A percentile compares a stretch with the other conserved stretches of the same genome.
Conservation (phyloP, 75 land plant genomes). For the Cryptomeria japonica region DNA sequence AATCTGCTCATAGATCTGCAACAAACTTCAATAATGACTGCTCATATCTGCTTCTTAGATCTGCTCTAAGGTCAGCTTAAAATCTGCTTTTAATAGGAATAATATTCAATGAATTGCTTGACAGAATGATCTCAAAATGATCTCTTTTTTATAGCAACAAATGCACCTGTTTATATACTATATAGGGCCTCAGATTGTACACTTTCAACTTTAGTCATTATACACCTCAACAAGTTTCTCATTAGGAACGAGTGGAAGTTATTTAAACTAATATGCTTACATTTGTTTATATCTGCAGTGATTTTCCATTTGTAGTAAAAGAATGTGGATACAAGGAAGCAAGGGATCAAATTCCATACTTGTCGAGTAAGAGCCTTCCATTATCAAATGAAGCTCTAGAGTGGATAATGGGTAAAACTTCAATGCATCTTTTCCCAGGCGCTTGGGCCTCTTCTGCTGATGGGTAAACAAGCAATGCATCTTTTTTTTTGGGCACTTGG, state of each 20-base stretch:
- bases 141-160: no score
- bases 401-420: constrained; percentile 75
- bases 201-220: background rate
- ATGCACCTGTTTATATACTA: no score
- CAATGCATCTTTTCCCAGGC: constrained; percentile 44
- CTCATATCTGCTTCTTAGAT: no score
- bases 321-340: constrained; percentile 84
- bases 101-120: no score
- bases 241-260: background rate
- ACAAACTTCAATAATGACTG: no score
- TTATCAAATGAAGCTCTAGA: constrained; percentile 61
- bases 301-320: constrained; percentile 79
- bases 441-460: constrained; percentile 28
- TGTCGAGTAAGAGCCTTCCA: constrained; percentile 21
- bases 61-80: no score
- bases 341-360: constrained; percentile 33
- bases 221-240: background rate
- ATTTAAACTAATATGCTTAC: background rate
- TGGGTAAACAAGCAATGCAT: background rate
- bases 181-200: background rate
- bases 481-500: constrained; percentile 46
- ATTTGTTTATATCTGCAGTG: constrained; percentile 51
- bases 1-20: no score
- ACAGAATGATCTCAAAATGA: no score
- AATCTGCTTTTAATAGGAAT: no score